Evolutionary conservation across 257 asterid species (phyloP), one percentile per base, ranked within the genome.

Genomic region (Solanum ossicruentum): DNA sequence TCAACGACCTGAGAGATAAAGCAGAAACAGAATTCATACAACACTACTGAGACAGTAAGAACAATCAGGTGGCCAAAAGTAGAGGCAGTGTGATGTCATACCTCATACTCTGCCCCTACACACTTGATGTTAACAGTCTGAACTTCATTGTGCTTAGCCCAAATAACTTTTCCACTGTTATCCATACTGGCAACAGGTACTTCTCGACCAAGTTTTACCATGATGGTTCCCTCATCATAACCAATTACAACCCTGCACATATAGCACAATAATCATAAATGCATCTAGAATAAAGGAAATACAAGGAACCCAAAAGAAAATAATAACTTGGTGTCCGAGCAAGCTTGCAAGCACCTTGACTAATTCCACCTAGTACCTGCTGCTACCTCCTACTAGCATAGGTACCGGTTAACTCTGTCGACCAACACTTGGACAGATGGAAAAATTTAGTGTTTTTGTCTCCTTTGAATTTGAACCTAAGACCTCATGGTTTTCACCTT

Each of bases 141-240:
- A 89, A 96, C 93, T 84, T 96, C 99, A 92, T 96, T 96, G 89
- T 96, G 99, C 90, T 93, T 96, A 36, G 99, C 95, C 99, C 99
- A 96, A 63, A 96, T 93, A 65, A 96, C 92, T 91, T 95, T 95
- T 86, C 99, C 99, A 89, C 98, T 90, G 84, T 91, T 96, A 86
- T 96, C 99, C 98, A 96, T 96, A 84, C 99, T 96, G 71, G 98
- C 98, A 73, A 95, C 93, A 69, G 99, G 99, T 26, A 93, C 98
- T 91, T 97, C 99, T 43, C 99, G 93, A 66, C 99, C 99, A 75
- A 97, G 90, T 91, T 97, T 97, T 47, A 97, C 98, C 99, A 97
- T 97, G 81, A 97, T 93, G 63, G 99, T 94, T 86, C 99, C 99
- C 90, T 97, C 99, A 86, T 97, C 99, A 86, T 97, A 97, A 84